Evolutionary conservation across 2,329 filamentous ascomycete genomes (phyloP).

Genomic region (Trichoderma sp.): DNA sequence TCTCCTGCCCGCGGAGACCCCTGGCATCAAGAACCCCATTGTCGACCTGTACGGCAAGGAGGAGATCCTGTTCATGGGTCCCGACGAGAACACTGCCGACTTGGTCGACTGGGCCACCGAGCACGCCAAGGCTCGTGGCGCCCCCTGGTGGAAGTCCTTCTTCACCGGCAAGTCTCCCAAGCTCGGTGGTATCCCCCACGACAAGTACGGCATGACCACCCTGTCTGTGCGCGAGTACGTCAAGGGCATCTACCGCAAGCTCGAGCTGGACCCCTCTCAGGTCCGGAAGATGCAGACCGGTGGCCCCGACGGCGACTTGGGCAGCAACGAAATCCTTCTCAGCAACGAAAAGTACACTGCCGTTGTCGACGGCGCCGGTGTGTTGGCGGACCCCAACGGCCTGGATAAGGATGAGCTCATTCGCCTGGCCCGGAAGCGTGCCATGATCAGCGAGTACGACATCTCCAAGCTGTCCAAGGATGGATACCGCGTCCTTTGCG

Average conservation of each 20-base stretch:
- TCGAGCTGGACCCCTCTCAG: constrained; percentile 78
- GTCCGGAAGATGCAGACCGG: constrained; percentile 96
- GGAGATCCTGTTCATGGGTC: constrained; percentile 98
- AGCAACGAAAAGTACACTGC: constrained; percentile 94
- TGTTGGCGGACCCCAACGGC: constrained; percentile 88
- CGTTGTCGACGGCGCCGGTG: constrained; percentile 94
- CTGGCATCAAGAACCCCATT: constrained; percentile 98
- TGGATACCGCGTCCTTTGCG: constrained; percentile 88
- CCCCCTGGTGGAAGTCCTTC: constrained; percentile 99
- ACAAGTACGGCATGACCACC: constrained; percentile 96
- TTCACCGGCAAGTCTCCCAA: constrained; percentile 98
- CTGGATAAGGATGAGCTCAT: constrained; percentile 80
- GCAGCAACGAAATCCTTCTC: constrained; percentile 95
- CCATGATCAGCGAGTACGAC: constrained; percentile 89
- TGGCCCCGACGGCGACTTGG: constrained; percentile 92
- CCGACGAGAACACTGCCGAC: constrained; percentile 97
- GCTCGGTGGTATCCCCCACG: constrained; percentile 94
- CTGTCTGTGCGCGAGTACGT: constrained; percentile 95
- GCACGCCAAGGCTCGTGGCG: constrained; percentile 81
- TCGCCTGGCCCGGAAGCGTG: constrained; percentile 78
- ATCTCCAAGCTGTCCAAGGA: constrained; percentile 77
- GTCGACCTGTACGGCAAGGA: constrained; percentile 93
- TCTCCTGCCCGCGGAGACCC: constrained; percentile 81
- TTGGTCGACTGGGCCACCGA: constrained; percentile 98
- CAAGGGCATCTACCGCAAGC: constrained; percentile 93